These are phyloP conservation scores for Microdochium paspali DNA, from an alignment of 2,329 filamentous ascomycete species.

Conservation along the genomic window DNA sequence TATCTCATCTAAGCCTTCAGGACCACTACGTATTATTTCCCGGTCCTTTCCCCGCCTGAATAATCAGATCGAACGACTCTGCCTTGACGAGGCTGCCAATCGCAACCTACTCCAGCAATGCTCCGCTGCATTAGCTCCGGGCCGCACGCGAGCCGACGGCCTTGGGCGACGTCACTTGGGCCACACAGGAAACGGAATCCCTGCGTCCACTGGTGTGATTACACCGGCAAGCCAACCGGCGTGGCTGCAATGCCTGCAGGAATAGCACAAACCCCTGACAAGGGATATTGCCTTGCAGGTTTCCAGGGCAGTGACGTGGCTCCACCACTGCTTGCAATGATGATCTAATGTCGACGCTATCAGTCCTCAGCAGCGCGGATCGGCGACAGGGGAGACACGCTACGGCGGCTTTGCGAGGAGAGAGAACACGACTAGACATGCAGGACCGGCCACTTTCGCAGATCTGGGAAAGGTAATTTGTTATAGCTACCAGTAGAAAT, in stretches of 20 bases:
- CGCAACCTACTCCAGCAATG: not conserved
- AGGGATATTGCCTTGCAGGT: not conserved
- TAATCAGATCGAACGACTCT: too few species aligned
- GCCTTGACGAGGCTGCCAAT: too few species aligned
- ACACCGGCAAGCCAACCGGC: not conserved
- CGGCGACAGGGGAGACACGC: too few species aligned
- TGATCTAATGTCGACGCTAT: not conserved
- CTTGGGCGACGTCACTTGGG: not conserved
- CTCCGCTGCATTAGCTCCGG: not conserved
- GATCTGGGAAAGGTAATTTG: too few species aligned
- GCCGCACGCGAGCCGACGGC: not conserved
- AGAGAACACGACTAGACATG: too few species aligned
- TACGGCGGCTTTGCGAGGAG: too few species aligned
- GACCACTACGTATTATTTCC: too few species aligned
- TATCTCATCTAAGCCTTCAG: too few species aligned
- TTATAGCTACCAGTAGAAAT: too few species aligned
- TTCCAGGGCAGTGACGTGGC: not conserved
- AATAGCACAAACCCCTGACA: not conserved
- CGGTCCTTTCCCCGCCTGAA: too few species aligned
- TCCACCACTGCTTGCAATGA: not conserved
- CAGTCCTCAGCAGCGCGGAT: not conserved
- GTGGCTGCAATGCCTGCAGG: not conserved
- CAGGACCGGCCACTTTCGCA: too few species aligned
- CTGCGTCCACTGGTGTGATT: not conserved
- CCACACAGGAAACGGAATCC: not conserved